Base-by-base conservation (phyloP, 805 yeast species). In the Nakazawaea laoshanensis region DNA sequence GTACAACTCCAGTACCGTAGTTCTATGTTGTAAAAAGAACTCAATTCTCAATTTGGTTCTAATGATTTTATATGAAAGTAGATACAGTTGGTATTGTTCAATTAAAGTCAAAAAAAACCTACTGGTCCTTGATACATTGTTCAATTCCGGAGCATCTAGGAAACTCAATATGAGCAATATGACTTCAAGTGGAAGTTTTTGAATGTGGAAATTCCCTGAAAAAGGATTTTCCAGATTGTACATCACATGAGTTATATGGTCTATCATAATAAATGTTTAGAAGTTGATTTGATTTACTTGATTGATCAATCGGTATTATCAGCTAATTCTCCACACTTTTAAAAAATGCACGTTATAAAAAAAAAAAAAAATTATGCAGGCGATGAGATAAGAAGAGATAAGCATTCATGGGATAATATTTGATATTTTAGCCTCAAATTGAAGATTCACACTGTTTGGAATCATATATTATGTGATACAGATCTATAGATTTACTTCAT, bases 71-170 rank as follows among this genome's bases (percentile, higher is more conserved):
- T 24, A 15, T 7, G 2, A 3, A 6, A 7, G 20, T 7, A 27
- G 3, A 11, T 34, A 28, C 16, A 5, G 20, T 16, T 25, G 11
- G 12, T 18, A 14, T 9, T 27, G 14, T 4, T 8, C 9, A 3
- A 5, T 10, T 2, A 31, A 12, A 10, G 32, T 7, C 7, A 9
- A 16, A 10, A 19, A 30, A 12, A 24, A 27, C 16, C 30, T 33
- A 19, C 14, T 19, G 12, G 23, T n/a, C 7, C 16, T 15, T 7
- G 24, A 14, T 4, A 36, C 8, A 17, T 20, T 34, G 5, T 7
- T 2, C 4, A 40, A 22, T 7, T 40, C 42, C 4, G 22, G 21
- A 11, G 8, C 26, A 24, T 40, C 41, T 6, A 40, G 24, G 15
- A 27, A 24, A 27, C 39, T 30, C 5, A 36, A 22, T 2, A 39